Conservation (phyloP, 768 basidiomycete genomes). For the Mycena vulgaris region DNA sequence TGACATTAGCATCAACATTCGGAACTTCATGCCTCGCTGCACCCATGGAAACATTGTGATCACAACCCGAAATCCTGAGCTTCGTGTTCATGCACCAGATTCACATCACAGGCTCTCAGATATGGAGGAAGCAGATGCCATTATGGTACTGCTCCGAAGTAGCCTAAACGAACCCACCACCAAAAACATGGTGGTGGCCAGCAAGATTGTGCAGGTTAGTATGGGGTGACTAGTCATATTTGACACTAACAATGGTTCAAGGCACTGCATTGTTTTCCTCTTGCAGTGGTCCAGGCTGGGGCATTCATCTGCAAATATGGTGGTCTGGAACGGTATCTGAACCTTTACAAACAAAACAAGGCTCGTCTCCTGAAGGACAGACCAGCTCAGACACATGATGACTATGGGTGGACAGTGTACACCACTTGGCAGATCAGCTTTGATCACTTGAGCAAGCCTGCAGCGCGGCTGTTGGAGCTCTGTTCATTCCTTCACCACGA, state of each 20-base stretch:
- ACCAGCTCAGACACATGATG: background rate
- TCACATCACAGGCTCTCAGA: no score
- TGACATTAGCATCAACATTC: no score
- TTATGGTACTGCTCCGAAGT: no score
- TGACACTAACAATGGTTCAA: background rate
- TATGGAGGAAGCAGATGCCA: no score
- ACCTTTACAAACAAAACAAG: background rate
- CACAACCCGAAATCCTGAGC: no score
- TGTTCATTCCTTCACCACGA: conserved; percentile 1
- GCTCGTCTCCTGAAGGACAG: background rate
- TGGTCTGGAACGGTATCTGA: background rate
- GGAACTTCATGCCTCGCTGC: no score
- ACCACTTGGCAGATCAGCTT: conserved; percentile 3
- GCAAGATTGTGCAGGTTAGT: background rate
- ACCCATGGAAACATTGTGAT: no score
- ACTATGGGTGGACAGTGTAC: no score
- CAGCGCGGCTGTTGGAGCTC: background rate
- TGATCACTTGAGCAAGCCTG: background rate
- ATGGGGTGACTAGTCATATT: background rate
- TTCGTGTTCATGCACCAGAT: no score
- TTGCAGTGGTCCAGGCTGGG: background rate
- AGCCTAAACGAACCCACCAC: no score
- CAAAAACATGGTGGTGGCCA: no score
- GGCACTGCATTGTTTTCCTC: background rate
- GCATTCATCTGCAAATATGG: no score